Evolutionary conservation across 441 rosid species (phyloP).

Genomic region (Adansonia grandidieri): DNA sequence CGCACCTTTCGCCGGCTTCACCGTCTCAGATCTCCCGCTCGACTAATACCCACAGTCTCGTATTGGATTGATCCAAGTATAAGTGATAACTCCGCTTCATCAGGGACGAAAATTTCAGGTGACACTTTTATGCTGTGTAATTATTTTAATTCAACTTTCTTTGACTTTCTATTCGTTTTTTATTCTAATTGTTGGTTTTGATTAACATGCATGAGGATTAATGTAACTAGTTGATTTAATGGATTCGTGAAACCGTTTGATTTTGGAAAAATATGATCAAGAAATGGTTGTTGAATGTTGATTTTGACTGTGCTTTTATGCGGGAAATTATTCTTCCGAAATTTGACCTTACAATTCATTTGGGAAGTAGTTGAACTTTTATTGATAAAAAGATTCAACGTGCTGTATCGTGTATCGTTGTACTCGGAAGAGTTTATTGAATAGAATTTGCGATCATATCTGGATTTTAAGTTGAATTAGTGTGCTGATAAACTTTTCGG

Average conservation of each 20-base stretch:
- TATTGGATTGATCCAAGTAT: slow-evolving; percentile 19
- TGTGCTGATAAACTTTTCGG: background rate
- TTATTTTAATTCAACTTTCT: background rate
- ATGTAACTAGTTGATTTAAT: background rate
- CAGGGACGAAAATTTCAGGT: slow-evolving; percentile 30
- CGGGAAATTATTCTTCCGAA: background rate
- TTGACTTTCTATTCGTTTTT: background rate
- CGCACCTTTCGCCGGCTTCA: slow-evolving; percentile 43
- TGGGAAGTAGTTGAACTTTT: slow-evolving; percentile 1
- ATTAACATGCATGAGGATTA: slow-evolving; percentile 22
- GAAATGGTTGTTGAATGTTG: background rate
- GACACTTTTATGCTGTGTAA: slow-evolving; percentile 22
- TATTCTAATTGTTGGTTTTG: background rate
- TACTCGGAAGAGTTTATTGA: background rate
- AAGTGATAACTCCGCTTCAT: slow-evolving; percentile 18
- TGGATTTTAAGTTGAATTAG: background rate
- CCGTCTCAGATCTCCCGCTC: slow-evolving; percentile 28
- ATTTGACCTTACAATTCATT: background rate
- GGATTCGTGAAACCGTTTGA: background rate
- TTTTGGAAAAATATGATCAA: slow-evolving; percentile 6
- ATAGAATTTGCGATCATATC: background rate
- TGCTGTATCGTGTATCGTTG: background rate
- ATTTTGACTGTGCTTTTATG: slow-evolving; percentile 2
- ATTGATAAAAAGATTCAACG: background rate
- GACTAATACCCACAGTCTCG: slow-evolving; percentile 11